phyloP scores from a whole-genome alignment of 306 rosid species.

The Prunus armeniaca region DNA sequence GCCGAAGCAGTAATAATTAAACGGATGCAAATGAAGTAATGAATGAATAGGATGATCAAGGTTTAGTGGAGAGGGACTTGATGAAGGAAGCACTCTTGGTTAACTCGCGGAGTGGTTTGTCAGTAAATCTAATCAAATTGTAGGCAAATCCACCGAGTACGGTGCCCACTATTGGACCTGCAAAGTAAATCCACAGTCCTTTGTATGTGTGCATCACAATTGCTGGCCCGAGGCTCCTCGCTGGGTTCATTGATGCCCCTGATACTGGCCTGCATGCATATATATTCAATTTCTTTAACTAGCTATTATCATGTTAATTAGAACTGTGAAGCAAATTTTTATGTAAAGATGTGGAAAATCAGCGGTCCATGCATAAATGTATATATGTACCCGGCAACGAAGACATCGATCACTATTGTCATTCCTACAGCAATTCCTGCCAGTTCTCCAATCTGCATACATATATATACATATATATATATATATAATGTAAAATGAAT shows the following conservation, averaged over 20 bases:
- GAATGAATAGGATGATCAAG: not conserved
- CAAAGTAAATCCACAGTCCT: constrained; percentile 49
- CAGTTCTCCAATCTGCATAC: constrained; percentile 56
- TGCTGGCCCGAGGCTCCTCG: constrained; percentile 72
- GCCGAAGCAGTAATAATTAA: not conserved
- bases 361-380: not conserved
- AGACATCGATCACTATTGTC: constrained; percentile 48
- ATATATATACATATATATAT: not conserved
- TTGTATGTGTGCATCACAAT: constrained; percentile 34
- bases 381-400: constrained; percentile 57
- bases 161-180: constrained; percentile 50
- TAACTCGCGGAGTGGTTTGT: constrained; percentile 51
- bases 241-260: constrained; percentile 81
- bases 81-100: constrained; percentile 32
- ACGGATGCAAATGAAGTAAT: no score
- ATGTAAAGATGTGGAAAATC: no score
- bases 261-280: constrained; percentile 39
- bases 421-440: constrained; percentile 69
- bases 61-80: constrained; percentile 20
- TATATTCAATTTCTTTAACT: no score
- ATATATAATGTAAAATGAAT: not conserved
- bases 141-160: constrained; percentile 49
- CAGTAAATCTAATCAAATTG: constrained; percentile 44
- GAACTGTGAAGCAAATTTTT: no score
- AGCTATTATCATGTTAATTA: no score